A percentile compares a stretch with the other conserved stretches of the same genome.
Conservation (phyloP, 2,329 filamentous ascomycete species). For the Monilinia aucupariae region DNA sequence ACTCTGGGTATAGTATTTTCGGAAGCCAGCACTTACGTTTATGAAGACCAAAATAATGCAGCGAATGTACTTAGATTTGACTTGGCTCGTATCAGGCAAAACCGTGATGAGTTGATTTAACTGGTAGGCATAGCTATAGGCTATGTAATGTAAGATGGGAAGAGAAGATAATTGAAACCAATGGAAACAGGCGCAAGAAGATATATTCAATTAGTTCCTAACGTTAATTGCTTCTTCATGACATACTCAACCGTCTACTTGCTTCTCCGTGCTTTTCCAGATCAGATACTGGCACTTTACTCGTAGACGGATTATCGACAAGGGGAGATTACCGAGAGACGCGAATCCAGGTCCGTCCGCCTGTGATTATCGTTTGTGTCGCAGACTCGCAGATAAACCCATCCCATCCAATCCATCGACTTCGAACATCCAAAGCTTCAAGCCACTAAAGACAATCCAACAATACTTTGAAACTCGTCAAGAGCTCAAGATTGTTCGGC, state of each 20-base stretch:
- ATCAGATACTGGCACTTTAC: too few relatives aligned
- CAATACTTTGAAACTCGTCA: constrained; percentile 13
- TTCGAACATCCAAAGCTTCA: constrained; percentile 13
- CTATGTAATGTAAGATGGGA: too few relatives aligned
- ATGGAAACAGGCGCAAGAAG: not conserved
- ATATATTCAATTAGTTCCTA: not conserved
- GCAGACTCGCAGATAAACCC: constrained; percentile 8
- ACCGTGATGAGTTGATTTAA: constrained; percentile 16
- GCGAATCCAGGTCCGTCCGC: constrained; percentile 13
- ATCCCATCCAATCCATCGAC: constrained; percentile 2
- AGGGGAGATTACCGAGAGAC: constrained; percentile 13
- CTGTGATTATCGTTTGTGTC: constrained; percentile 16
- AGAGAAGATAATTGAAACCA: constrained; percentile 2
- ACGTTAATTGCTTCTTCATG: not conserved
- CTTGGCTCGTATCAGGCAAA: constrained; percentile 12
- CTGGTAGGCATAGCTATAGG: constrained; percentile 9
- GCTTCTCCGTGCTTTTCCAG: not conserved
- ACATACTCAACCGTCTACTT: not conserved
- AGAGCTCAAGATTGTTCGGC: constrained; percentile 18
- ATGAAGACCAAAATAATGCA: constrained; percentile 18
- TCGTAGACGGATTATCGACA: too few relatives aligned
- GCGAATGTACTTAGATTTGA: constrained; percentile 17
- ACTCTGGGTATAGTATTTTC: constrained; percentile 8
- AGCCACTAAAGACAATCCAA: constrained; percentile 22
- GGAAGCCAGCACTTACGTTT: constrained; percentile 11